Base-by-base conservation (phyloP, 805 yeast genomes). In the Hanseniaspora opuntiae region DNA sequence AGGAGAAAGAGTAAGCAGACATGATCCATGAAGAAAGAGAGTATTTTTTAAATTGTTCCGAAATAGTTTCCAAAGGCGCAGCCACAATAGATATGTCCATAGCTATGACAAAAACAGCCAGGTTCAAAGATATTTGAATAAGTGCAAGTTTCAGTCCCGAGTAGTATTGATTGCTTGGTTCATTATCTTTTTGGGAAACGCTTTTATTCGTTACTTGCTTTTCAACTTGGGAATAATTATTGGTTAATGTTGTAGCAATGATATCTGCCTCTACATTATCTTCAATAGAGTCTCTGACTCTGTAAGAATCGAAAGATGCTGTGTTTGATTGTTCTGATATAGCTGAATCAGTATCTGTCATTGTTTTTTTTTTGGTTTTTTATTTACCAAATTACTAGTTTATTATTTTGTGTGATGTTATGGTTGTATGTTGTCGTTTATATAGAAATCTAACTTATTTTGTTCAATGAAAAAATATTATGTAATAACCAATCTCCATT, bases 31-130 rank as follows among this genome's bases (percentile, higher is more conserved):
- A 80, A 8, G 79, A 68, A 54, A 76, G 71, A 7, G 74, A 70
- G 58, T 76, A 79, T 3, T 70, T 68, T 22, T 71, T 58, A 59
- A 80, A 79, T 56, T 76, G 65, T 49, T 66, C 65, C 7, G 81
- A 77, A 2, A 80, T 75, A 1, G 65, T 67, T 17, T 77, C 71
- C 47, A 79, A 64, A 12, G 77, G 65, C 1, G 83, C 75, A 9
- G 75, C 60, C 2, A 75, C 75, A 54, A 80, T 79, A n/a, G 82
- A 78, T 57, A 75, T 79, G 61, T 80, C 85, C 41, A 80, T 63
- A 0, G 83, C 82, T 16, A 71, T 64, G 19, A 68, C 53, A 47
- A 63, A 66, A 30, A 61, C 54, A n/a, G 63, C 58, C 35, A 62
- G 45, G 9, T 61, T 58, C 37, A 65, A 55, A 1, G 65, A 57